phyloP scores from a whole-genome alignment of 2,329 filamentous ascomycete species.

The Cladosporium sp. region DNA sequence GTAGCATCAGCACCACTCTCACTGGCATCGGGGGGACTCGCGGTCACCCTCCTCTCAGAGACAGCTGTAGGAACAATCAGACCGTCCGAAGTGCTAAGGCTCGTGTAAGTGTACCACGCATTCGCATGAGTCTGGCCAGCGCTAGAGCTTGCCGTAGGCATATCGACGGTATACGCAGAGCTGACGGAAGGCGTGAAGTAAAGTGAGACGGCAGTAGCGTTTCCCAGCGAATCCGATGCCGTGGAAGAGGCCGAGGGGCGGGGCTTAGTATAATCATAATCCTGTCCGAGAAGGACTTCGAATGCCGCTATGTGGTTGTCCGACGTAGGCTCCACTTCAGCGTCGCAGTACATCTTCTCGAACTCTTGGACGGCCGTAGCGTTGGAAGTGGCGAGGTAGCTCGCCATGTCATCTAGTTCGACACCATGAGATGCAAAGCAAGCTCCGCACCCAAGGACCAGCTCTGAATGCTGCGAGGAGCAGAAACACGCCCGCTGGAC shows the following conservation, averaged over 20 bases:
- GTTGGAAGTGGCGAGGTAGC: not conserved
- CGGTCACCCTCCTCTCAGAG: not conserved
- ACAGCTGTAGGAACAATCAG: conserved; percentile 4
- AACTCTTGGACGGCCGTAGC: not conserved
- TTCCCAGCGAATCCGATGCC: not conserved
- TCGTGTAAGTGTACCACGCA: conserved; percentile 2
- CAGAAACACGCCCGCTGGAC: not conserved
- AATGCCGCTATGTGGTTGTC: not conserved
- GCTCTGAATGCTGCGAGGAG: not conserved
- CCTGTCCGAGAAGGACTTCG: not conserved
- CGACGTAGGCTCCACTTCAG: not conserved
- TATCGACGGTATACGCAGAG: not conserved
- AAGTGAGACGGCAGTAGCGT: not conserved
- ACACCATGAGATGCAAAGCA: not conserved
- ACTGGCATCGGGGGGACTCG: not conserved
- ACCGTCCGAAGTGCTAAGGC: not conserved
- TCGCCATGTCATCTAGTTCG: no score
- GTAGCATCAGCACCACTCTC: not conserved
- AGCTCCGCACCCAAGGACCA: not conserved
- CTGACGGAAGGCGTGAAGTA: not conserved
- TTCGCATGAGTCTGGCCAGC: not conserved
- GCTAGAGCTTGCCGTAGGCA: not conserved
- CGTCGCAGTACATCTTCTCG: not conserved
- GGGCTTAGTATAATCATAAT: not conserved
- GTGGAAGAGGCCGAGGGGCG: not conserved